Conservation (phyloP, 352 stramenopile genomes). For the Labyrinthula sp. region DNA sequence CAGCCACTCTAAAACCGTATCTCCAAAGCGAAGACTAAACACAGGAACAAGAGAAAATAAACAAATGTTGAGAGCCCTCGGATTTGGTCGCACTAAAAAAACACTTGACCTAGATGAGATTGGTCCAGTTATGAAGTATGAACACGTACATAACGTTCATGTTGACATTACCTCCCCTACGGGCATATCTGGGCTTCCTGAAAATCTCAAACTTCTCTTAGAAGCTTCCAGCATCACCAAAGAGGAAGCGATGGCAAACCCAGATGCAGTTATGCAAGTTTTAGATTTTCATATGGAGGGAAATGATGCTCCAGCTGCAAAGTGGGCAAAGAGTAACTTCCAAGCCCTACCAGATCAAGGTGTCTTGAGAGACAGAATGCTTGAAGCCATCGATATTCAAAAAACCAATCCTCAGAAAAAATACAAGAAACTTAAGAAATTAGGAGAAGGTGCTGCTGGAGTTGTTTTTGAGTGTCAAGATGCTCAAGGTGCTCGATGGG, state of each 20-base stretch:
- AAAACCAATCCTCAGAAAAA: conserved; percentile 35
- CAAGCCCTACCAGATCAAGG: too few relatives aligned
- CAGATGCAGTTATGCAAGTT: conserved; percentile 43
- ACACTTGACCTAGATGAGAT: too few relatives aligned
- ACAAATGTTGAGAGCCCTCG: too few relatives aligned
- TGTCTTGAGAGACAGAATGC: too few relatives aligned
- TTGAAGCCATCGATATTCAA: conserved; percentile 35
- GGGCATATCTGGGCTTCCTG: conserved; percentile 40
- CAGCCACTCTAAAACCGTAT: too few relatives aligned
- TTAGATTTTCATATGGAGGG: conserved; percentile 46
- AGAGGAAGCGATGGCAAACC: conserved; percentile 42
- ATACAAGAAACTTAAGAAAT: conserved; percentile 32
- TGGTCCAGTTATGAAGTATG: too few relatives aligned
- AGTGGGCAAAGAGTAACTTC: conserved; percentile 7
- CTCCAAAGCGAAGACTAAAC: too few relatives aligned
- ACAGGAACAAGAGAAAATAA: too few relatives aligned
- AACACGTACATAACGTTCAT: too few relatives aligned
- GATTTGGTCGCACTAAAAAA: too few relatives aligned
- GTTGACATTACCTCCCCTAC: too few relatives aligned
- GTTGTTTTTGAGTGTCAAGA: conserved; percentile 39
- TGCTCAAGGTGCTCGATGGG: conserved; percentile 33
- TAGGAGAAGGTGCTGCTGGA: conserved; percentile 43
- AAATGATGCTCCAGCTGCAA: conserved; percentile 28
- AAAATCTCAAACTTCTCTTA: conserved; percentile 39
- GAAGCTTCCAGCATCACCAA: conserved; percentile 45